Base-by-base conservation (phyloP, 192 early-diverging fungal species). In the Gonapodya sp. region DNA sequence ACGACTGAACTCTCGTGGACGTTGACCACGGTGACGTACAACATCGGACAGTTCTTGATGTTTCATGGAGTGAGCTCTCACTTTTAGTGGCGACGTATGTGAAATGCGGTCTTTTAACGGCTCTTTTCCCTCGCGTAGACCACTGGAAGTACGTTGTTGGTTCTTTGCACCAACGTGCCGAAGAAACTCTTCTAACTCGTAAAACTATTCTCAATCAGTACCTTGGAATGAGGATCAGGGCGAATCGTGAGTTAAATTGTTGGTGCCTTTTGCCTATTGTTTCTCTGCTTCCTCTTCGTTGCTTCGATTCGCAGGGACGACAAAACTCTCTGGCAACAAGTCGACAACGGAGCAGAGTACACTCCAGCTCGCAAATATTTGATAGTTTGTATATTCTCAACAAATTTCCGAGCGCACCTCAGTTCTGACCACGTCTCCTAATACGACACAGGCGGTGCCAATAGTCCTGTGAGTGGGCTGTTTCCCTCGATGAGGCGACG, bases 281-380 rank as follows among this genome's bases (percentile, higher is more conserved):
- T 16, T 64, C 8, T 64, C 46, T 8, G 8, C 46, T 64, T 64
- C 8, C 46, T 16, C 24, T 24, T 64, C 46, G 24, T 64, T 8
- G 8, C 46, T 64, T 64, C 46, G 8, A 64, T 34, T 77, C 31
- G 31, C 75, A 77, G 75, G 80, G 94, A 95, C 83, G 94, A 93
- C 78, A 84, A 97, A 46, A 99, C 96, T 30, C 89, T 99, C 73
- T 99, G 97, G 97, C 96, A 99, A 85, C 97, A 99, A 88, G 97
- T 99, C 84, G 97, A 99, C 87, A 93, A 95, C 81, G 96, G 96
- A 36, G 94, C 93, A 74, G 95, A 98, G 82, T 98, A 97, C 85
- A 99, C 97, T 35, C 95, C 96, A n/a, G 94, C 96, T 81, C 96
- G 96, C 85, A 99, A 99, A 85, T 99, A 95, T 84, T 86, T 98